Evolutionary conservation across 257 asterid species (phyloP).

Genomic region (Solanum bukasovii): DNA sequence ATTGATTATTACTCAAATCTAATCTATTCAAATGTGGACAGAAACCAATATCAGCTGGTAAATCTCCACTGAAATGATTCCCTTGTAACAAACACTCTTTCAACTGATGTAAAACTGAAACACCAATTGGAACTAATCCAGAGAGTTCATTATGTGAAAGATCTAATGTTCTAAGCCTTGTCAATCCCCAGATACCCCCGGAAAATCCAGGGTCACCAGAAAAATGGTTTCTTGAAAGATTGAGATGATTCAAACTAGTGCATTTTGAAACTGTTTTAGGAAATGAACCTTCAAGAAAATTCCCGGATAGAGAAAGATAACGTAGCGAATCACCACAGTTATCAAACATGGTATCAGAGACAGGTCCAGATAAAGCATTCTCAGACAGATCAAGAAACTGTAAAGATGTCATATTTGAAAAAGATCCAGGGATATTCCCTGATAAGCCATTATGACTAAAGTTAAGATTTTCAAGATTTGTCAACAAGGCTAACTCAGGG

Average conservation of each 20-base stretch:
- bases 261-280: conserved; percentile 43
- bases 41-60: conserved; percentile 63
- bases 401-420: conserved; percentile 32
- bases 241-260: conserved; percentile 40
- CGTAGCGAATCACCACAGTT: conserved; percentile 33
- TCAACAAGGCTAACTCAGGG: conserved; percentile 36
- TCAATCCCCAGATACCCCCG: conserved; percentile 30
- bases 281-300: conserved; percentile 51
- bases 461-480: conserved; percentile 45
- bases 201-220: conserved; percentile 50
- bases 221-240: conserved; percentile 59
- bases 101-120: conserved; percentile 46
- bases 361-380: conserved; percentile 51
- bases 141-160: conserved; percentile 56
- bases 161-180: conserved; percentile 68
- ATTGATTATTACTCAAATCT: conserved; percentile 44
- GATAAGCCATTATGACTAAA: conserved; percentile 54
- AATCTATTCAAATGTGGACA: conserved; percentile 55
- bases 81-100: conserved; percentile 41
- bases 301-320: conserved; percentile 42
- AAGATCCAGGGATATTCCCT: conserved; percentile 37
- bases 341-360: conserved; percentile 35
- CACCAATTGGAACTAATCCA: conserved; percentile 44
- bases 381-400: conserved; percentile 70
- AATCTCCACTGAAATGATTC: conserved; percentile 54